Percentiles rank a stretch among this genome's conserved stretches.
Evolutionary conservation across 139 green algal species (phyloP).

Genomic region (Yamagishiella unicocca): DNA sequence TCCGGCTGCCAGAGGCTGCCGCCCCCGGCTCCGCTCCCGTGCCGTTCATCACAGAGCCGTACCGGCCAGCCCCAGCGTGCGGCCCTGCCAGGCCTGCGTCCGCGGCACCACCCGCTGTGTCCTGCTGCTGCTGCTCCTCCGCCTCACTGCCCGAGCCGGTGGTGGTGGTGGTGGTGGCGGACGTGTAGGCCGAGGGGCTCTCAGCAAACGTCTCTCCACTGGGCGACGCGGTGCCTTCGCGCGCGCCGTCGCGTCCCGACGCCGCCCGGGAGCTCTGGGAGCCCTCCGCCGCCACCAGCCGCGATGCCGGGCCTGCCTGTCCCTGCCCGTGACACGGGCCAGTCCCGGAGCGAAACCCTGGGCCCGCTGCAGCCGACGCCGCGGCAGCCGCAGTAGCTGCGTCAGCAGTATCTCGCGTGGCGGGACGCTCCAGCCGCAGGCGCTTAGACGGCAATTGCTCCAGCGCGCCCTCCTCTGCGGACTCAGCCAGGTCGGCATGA

Average conservation of each 20-base stretch:
- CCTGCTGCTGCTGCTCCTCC: slow-evolving; percentile 19
- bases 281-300: not conserved
- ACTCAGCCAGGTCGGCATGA: not conserved
- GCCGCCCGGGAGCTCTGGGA: slow-evolving; percentile 23
- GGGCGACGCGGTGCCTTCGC: not conserved
- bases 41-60: not conserved
- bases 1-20: not conserved
- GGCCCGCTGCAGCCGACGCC: no score
- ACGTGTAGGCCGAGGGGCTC: not conserved
- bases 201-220: slow-evolving; percentile 30
- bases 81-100: not conserved
- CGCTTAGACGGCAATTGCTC: no score
- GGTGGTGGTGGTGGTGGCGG: not conserved
- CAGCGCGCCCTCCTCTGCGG: not conserved
- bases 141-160: slow-evolving; percentile 8
- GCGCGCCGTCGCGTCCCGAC: not conserved
- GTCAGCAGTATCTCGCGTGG: no score
- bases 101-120: no score
- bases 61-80: no score
- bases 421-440: no score
- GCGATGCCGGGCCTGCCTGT: no score
- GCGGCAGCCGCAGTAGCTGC: no score
- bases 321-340: no score
- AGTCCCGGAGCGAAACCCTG: no score
- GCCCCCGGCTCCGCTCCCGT: not conserved